A percentile compares a stretch with the other conserved stretches of the same genome.
Evolutionary conservation across 164 flowering plant genomes (phyloP).

Genomic region (Macadamia integrifolia): DNA sequence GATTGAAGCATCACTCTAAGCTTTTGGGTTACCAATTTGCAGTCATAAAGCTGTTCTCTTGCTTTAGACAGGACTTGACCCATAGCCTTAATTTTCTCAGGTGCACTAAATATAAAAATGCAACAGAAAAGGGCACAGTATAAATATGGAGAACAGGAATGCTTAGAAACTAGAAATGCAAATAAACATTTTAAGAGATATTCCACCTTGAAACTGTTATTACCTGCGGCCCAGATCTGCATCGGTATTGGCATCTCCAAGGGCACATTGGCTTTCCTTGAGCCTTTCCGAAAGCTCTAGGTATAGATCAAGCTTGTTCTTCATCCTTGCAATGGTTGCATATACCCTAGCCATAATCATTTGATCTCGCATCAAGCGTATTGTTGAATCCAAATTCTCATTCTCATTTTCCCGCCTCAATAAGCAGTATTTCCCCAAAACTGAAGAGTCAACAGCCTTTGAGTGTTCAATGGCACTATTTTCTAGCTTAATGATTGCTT

Average conservation of each 20-base stretch:
- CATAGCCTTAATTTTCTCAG: slow-evolving; percentile 79
- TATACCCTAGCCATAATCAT: no score
- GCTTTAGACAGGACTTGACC: slow-evolving; percentile 89
- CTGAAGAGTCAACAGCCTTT: slow-evolving; percentile 87
- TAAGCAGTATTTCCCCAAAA: slow-evolving; percentile 86
- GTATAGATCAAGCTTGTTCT: slow-evolving; percentile 53
- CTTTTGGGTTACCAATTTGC: slow-evolving; percentile 79
- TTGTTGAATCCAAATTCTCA: no score
- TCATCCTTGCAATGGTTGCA: no score
- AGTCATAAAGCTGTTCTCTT: slow-evolving; percentile 77
- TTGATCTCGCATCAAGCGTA: no score
- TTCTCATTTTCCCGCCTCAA: slow-evolving; percentile 94
- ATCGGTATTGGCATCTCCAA: no score
- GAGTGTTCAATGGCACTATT: slow-evolving; percentile 93
- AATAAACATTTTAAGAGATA: not conserved
- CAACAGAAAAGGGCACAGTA: not conserved
- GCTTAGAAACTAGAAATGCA: not conserved
- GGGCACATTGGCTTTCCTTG: slow-evolving; percentile 81
- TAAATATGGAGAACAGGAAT: slow-evolving; percentile 2
- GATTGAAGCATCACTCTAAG: slow-evolving; percentile 97
- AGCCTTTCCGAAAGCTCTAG: slow-evolving; percentile 58
- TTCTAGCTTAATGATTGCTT: no score
- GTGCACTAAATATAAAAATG: slow-evolving; percentile 45
- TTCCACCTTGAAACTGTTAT: slow-evolving; percentile 2
- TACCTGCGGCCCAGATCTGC: slow-evolving; percentile 76